A percentile compares a stretch with the other conserved stretches of the same genome.
These are phyloP conservation scores for Lactifluus piperatus DNA, from an alignment of 768 basidiomycete species.

Conservation along the genomic window DNA sequence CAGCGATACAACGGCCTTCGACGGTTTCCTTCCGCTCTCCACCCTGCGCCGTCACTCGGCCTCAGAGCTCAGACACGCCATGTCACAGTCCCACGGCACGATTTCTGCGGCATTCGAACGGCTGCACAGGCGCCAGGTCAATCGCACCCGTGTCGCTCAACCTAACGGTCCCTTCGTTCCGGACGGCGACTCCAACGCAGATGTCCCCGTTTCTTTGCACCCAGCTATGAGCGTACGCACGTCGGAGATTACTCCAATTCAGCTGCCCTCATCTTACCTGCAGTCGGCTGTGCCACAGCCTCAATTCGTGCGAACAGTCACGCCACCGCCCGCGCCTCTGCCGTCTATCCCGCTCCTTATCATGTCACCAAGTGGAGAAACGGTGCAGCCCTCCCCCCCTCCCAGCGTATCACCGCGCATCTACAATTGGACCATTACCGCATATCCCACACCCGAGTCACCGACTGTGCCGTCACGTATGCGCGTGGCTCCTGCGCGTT, in stretches of 20 bases:
- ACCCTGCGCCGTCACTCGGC: slow-evolving; percentile 13
- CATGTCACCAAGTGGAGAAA: slow-evolving; percentile 1
- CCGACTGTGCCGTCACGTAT: slow-evolving; percentile 8
- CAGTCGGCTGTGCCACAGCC: slow-evolving; percentile 1
- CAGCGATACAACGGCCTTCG: background rate
- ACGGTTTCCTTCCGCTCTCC: background rate
- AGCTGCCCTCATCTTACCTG: slow-evolving; percentile 14
- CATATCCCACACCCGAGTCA: slow-evolving; percentile 7
- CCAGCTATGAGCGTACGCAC: slow-evolving; percentile 13
- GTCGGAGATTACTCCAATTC: slow-evolving; percentile 19
- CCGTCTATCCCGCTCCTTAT: background rate
- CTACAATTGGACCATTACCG: slow-evolving; percentile 10
- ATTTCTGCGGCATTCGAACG: slow-evolving; percentile 9
- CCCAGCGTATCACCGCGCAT: slow-evolving; percentile 19
- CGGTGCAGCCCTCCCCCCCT: slow-evolving; percentile 15
- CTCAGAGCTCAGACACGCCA: slow-evolving; percentile 6
- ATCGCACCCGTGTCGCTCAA: slow-evolving; percentile 4
- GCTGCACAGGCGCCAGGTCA: slow-evolving; percentile 6
- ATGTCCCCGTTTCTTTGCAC: background rate
- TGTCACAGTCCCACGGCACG: background rate
- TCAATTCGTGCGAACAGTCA: background rate
- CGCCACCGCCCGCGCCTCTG: background rate
- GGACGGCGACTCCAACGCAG: slow-evolving; percentile 5
- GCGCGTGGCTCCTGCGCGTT: slow-evolving; percentile 6
- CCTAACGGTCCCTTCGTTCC: background rate